These are phyloP conservation scores for Cercospora sojina DNA, from an alignment of 2,329 filamentous ascomycete species.

Conservation along the genomic window DNA sequence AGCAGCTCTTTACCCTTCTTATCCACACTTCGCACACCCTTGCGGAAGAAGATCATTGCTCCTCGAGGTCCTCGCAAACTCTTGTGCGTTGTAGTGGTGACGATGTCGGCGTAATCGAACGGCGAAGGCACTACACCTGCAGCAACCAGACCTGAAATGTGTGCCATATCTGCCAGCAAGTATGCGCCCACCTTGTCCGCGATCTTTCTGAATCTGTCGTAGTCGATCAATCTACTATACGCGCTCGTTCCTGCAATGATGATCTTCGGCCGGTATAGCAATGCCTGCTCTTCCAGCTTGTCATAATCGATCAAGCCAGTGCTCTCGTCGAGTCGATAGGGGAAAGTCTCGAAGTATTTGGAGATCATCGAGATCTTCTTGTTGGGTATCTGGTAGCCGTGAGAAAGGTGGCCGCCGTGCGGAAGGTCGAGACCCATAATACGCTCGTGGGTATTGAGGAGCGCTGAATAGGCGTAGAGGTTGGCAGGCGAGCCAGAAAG, in stretches of 20 bases:
- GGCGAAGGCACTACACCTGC: constrained; percentile 88
- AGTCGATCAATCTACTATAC: constrained; percentile 95
- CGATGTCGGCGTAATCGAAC: constrained; percentile 86
- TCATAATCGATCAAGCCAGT: constrained; percentile 96
- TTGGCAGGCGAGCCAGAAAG: constrained; percentile 81
- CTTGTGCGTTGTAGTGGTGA: constrained; percentile 98
- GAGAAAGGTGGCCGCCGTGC: constrained; percentile 90
- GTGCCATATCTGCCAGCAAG: constrained; percentile 92
- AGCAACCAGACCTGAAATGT: constrained; percentile 91
- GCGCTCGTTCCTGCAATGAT: constrained; percentile 93
- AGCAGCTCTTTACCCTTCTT: constrained; percentile 70
- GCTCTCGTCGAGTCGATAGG: constrained; percentile 85
- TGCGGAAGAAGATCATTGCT: constrained; percentile 98
- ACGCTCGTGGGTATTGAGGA: constrained; percentile 92
- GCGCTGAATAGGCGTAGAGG: constrained; percentile 94
- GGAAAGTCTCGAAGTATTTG: constrained; percentile 97
- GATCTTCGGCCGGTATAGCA: constrained; percentile 90
- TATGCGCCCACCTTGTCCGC: constrained; percentile 83
- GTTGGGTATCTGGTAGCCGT: constrained; percentile 94
- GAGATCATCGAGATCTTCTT: constrained; percentile 99
- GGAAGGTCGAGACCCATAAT: constrained; percentile 96
- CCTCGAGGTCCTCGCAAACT: constrained; percentile 91
- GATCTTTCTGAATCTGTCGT: constrained; percentile 85
- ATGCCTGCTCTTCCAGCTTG: constrained; percentile 80
- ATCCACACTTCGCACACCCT: constrained; percentile 79